Percentiles rank a stretch among this genome's conserved stretches.
Conservation (phyloP, 2,329 filamentous ascomycete genomes). For the Epichloe sp. region DNA sequence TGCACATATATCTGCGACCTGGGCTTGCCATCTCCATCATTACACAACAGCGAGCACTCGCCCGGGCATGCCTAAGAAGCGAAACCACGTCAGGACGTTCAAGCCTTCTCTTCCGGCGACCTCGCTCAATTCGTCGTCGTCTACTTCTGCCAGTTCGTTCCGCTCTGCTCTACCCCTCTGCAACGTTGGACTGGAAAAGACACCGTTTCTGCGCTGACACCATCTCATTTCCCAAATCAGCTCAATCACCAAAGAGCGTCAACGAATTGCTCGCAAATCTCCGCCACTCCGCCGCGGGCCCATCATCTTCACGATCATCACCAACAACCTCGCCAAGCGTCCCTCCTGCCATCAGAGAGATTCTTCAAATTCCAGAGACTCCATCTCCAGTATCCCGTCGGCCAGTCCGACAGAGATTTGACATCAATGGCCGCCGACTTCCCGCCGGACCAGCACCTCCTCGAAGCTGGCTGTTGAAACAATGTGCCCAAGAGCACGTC, state of each 20-base stretch:
- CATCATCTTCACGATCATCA: constrained; percentile 15
- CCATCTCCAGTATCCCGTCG: constrained; percentile 37
- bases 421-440: constrained; percentile 33
- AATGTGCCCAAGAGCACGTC: constrained; percentile 7
- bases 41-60: constrained; percentile 4
- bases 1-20: neutral
- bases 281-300: constrained; percentile 30
- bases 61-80: constrained; percentile 50
- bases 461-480: constrained; percentile 36
- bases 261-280: constrained; percentile 47
- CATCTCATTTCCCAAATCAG: constrained; percentile 8
- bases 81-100: constrained; percentile 39
- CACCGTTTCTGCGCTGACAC: neutral
- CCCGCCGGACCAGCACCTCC: constrained; percentile 48
- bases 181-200: neutral
- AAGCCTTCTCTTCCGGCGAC: constrained; percentile 45
- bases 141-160: neutral
- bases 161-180: neutral
- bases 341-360: constrained; percentile 43
- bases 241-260: constrained; percentile 29
- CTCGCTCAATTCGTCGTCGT: constrained; percentile 17
- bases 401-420: constrained; percentile 27
- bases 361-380: constrained; percentile 46
- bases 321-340: constrained; percentile 35
- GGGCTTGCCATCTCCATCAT: neutral